These are phyloP conservation scores for Candida tibetensis DNA, from an alignment of 805 yeast genomes.

Conservation along the genomic window DNA sequence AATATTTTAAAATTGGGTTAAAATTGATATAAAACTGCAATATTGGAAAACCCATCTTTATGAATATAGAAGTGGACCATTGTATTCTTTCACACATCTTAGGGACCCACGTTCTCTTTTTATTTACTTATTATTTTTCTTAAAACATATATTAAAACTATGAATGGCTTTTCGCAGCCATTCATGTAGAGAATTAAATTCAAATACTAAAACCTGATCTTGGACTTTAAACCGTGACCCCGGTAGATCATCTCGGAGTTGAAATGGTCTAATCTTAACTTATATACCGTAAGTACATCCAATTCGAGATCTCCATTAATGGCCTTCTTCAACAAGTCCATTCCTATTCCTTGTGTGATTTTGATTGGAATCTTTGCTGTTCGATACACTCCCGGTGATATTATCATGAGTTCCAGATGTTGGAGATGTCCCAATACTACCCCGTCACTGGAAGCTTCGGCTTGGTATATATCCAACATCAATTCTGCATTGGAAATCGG, in stretches of 20 bases:
- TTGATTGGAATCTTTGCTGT: slow-evolving; percentile 51
- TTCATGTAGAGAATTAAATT: background rate
- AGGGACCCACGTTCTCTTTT: too few species aligned
- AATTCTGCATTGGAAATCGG: slow-evolving; percentile 51
- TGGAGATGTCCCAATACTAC: slow-evolving; percentile 45
- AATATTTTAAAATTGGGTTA: too few species aligned
- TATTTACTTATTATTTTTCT: background rate
- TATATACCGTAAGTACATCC: slow-evolving; percentile 44
- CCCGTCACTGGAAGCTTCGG: slow-evolving; percentile 48
- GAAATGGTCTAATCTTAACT: slow-evolving; percentile 38
- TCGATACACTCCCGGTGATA: slow-evolving; percentile 52
- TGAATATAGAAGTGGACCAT: too few species aligned
- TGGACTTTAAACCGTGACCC: slow-evolving; percentile 38
- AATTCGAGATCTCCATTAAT: slow-evolving; percentile 49
- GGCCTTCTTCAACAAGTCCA: slow-evolving; percentile 49
- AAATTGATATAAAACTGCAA: too few species aligned
- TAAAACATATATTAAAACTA: too few species aligned
- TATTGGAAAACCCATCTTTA: too few species aligned
- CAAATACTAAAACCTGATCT: slow-evolving; percentile 4
- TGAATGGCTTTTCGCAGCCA: background rate
- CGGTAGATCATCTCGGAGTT: slow-evolving; percentile 41
- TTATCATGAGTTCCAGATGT: slow-evolving; percentile 35
- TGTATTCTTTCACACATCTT: too few species aligned
- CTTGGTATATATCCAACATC: slow-evolving; percentile 40
- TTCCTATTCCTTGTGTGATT: slow-evolving; percentile 45